A percentile compares a stretch with the other conserved stretches of the same genome.
phyloP scores from a whole-genome alignment of 331 rosid species.

The Prunus yedoensis region DNA sequence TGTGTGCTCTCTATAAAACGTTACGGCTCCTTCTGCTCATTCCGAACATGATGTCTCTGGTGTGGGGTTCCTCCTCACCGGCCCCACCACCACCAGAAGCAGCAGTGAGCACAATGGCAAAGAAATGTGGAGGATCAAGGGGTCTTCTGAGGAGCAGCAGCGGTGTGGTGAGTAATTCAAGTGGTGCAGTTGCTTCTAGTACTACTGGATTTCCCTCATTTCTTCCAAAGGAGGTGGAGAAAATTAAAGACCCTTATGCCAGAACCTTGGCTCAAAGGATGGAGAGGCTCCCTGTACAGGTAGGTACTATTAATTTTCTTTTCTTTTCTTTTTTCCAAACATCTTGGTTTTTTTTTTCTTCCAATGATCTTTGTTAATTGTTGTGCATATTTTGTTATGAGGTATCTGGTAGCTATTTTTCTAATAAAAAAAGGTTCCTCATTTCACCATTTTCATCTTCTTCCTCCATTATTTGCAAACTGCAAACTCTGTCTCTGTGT shows the following conservation, averaged over 20 bases:
- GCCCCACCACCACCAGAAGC: neutral
- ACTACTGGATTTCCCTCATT: slow-evolving; percentile 37
- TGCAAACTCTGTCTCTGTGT: too few species aligned
- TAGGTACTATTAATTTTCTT: neutral
- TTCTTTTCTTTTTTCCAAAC: neutral
- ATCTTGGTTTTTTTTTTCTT: neutral
- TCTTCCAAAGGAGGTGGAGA: slow-evolving; percentile 50
- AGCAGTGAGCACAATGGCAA: slow-evolving; percentile 5
- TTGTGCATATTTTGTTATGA: neutral
- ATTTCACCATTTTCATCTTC: neutral
- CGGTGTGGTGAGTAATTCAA: neutral
- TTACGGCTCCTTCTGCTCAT: too few species aligned
- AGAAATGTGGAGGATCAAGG: slow-evolving; percentile 21
- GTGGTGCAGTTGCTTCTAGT: neutral
- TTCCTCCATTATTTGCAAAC: neutral
- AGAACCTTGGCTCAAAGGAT: slow-evolving; percentile 51
- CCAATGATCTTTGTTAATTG: neutral
- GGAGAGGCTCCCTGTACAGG: slow-evolving; percentile 53
- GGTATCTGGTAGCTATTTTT: neutral
- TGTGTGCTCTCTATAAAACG: too few species aligned
- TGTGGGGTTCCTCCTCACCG: slow-evolving; percentile 16
- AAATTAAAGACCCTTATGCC: slow-evolving; percentile 50
- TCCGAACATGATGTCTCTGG: slow-evolving; percentile 8
- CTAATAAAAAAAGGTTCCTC: neutral
- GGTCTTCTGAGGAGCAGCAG: neutral